Evolutionary conservation across 2,329 filamentous ascomycete genomes (phyloP), one percentile per base, ranked within the genome.

Genomic region (Geosmithia putterillii): DNA sequence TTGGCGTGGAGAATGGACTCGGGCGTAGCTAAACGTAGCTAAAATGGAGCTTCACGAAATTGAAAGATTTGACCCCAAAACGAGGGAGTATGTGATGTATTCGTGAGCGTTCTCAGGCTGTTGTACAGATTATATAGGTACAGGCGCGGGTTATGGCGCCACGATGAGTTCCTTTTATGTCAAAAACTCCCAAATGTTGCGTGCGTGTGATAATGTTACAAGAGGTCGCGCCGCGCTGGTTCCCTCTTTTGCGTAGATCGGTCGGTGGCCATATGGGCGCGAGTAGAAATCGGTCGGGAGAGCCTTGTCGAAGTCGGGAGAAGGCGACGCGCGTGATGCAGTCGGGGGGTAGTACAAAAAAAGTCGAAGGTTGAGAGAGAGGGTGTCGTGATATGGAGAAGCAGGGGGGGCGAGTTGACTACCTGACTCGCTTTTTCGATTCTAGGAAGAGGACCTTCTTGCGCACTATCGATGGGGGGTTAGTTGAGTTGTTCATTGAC

Each of bases 361-460:
- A n/a, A n/a, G n/a, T n/a, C n/a, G n/a, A n/a, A n/a, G n/a, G n/a
- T n/a, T n/a, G n/a, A 32, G 15, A 32, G 10, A 12, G 10, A 12
- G 15, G 10, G 28, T 7, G 32, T 32, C 19, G 15, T 47, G 34
- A 38, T 37, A 17, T 9, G 39, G 32, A 28, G 20, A 34, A 42
- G 40, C 34, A 21, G 7, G 21, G 12, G 25, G 34, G 18, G 8
- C 10, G 41, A 25, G 41, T 12, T 8, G 32, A 37, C 25, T 65
- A 74, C 65, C 75, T 80, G 44, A 74, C 73, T 61, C 82, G 83
- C 60, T 87, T 83, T 61, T 94, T 95, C 59, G 86, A 80, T 62
- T 98, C 92, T 45, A 96, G 76, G 66, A 98, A 98, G 23, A 98
- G 74, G 25, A 98, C 92, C 68, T 95, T 85, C 71, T 90, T 87